Evolutionary conservation across 208 protist species (phyloP).

Genomic region (Hexamita inflata): DNA sequence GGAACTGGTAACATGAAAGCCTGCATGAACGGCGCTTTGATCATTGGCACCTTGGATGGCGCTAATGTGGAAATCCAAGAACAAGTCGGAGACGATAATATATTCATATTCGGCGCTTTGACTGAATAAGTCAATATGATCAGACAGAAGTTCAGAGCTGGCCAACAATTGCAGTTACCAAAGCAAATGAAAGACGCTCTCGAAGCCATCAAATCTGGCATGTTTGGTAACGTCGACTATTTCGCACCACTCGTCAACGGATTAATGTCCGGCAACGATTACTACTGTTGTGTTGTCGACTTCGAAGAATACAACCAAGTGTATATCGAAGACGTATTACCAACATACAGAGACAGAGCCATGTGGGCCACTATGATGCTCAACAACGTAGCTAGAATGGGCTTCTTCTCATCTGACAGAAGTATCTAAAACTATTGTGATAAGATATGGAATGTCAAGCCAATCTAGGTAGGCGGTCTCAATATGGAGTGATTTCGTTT

Average conservation of each 20-base stretch:
- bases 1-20: conserved; percentile 72
- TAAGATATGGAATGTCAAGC: conserved; percentile 56
- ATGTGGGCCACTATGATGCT: conserved; percentile 51
- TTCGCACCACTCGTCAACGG: conserved; percentile 50
- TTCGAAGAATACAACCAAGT: conserved; percentile 52
- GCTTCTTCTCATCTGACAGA: conserved; percentile 57
- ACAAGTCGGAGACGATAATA: conserved; percentile 57
- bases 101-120: conserved; percentile 59
- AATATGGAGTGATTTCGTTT: too few relatives aligned
- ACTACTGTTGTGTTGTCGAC: conserved; percentile 53
- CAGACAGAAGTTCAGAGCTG: conserved; percentile 12
- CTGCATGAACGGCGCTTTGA: conserved; percentile 59
- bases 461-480: too few relatives aligned
- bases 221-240: conserved; percentile 46
- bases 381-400: conserved; percentile 42
- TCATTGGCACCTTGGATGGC: conserved; percentile 66
- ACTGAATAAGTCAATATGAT: conserved; percentile 46
- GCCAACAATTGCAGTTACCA: conserved; percentile 20
- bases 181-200: conserved; percentile 44
- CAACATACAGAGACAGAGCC: conserved; percentile 40
- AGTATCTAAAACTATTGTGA: conserved; percentile 61
- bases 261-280: conserved; percentile 43
- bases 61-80: conserved; percentile 67
- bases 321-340: conserved; percentile 45
- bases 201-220: conserved; percentile 45